These are phyloP conservation scores for Chlamydomonas sp. DNA, from an alignment of 139 green algal species.

Conservation along the genomic window DNA sequence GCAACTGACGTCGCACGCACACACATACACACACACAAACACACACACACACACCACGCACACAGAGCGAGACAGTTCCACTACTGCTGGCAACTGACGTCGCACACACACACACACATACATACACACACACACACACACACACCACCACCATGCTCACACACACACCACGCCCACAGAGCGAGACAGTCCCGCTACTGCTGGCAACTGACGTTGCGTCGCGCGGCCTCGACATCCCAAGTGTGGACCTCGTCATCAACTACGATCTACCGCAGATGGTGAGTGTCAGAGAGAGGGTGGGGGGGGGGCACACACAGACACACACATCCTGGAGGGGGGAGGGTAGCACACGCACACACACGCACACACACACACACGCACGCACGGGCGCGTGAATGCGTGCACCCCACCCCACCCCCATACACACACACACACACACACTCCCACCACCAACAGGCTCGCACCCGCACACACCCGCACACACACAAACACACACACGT, in stretches of 20 bases:
- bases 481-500: background rate
- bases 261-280: slow-evolving; percentile 76
- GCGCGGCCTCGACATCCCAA: slow-evolving; percentile 91
- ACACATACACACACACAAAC: too few relatives aligned
- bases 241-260: slow-evolving; percentile 91
- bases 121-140: too few relatives aligned
- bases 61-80: slow-evolving; percentile 21
- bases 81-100: slow-evolving; percentile 19
- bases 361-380: background rate
- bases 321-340: background rate
- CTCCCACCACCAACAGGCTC: background rate
- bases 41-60: too few relatives aligned
- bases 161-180: too few relatives aligned
- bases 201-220: slow-evolving; percentile 87
- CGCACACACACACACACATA: too few relatives aligned
- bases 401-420: background rate
- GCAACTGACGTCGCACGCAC: too few relatives aligned
- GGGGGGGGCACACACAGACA: background rate
- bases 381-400: background rate
- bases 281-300: background rate
- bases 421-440: background rate
- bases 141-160: too few relatives aligned
- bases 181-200: slow-evolving; percentile 49
- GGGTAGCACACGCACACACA: background rate
- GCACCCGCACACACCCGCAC: too few relatives aligned